These are phyloP conservation scores for Corylus heterophylla DNA, from an alignment of 306 rosid species.

Conservation along the genomic window DNA sequence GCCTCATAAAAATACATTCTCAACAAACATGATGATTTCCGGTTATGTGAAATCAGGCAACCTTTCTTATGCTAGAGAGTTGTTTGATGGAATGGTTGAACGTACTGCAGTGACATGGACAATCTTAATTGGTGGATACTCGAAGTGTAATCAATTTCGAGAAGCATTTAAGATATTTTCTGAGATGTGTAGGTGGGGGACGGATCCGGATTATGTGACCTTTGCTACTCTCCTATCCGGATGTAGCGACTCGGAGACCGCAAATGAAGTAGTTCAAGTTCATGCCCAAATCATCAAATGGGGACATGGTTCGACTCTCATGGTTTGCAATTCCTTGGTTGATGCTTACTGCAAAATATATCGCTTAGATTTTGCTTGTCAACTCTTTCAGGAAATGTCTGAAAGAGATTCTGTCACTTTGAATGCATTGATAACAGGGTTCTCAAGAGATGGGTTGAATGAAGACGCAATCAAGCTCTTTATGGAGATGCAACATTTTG, in stretches of 20 bases:
- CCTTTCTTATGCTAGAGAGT: conserved; percentile 54
- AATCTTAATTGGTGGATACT: conserved; percentile 69
- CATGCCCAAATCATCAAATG: conserved; percentile 59
- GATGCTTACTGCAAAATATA: conserved; percentile 77
- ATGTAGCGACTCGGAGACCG: conserved; percentile 22
- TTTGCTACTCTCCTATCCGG: conserved; percentile 79
- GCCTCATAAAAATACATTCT: conserved; percentile 64
- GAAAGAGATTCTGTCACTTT: conserved; percentile 69
- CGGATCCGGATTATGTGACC: conserved; percentile 61
- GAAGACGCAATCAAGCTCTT: conserved; percentile 63
- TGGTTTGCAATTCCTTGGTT: conserved; percentile 83
- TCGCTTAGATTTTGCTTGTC: conserved; percentile 50
- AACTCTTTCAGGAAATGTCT: conserved; percentile 50
- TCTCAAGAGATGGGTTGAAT: conserved; percentile 62
- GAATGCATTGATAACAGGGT: conserved; percentile 77
- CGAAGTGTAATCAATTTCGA: conserved; percentile 38
- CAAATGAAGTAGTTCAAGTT: conserved; percentile 55
- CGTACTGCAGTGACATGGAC: conserved; percentile 86
- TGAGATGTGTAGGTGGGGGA: conserved; percentile 60
- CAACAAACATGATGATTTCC: conserved; percentile 66
- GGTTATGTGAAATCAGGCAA: conserved; percentile 63
- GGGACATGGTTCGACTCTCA: conserved; percentile 58
- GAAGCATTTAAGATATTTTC: conserved; percentile 68
- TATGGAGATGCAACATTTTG: conserved; percentile 59
- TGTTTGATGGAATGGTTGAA: conserved; percentile 64